Base-by-base conservation (phyloP, 306 rosid genomes). In the Pyrus pyrifolia region DNA sequence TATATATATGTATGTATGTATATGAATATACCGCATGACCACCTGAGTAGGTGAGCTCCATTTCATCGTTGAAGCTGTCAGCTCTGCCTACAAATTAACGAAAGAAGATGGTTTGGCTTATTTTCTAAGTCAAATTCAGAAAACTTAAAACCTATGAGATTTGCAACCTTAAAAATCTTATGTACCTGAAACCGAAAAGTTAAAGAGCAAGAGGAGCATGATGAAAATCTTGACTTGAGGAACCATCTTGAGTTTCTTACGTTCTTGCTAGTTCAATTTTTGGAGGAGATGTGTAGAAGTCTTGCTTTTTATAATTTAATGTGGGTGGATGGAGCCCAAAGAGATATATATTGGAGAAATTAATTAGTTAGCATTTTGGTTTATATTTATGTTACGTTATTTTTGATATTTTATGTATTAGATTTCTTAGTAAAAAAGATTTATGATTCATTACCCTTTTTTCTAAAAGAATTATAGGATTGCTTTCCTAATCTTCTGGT, bases 241-340 rank as follows among this genome's bases (percentile, higher is more conserved):
- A 79, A 80, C 45, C 83, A 83, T 79, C 40, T 45, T 18, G 22
- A 55, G 45, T 67, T 44, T 67, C 33, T 18, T 21, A 25, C 25
- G 45, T 73, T 80, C 53, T 22, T 2, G 23, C 57, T 42, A 46
- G 53, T 25, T 22, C 40, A 30, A 44, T 52, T 46, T 38, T 45
- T 44, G 75, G 66, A 72, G 19, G 72, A 67, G 52, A 68, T 72
- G 81, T 64, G 67, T n/a, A 59, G 6, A 63, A 62, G 70, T 46
- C 33, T 61, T 13, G 29, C 66, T 27, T 67, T 55, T 61, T 76
- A 68, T 72, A 72, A 80, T 83, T 52, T 72, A 73, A 64, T 46
- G 84, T 73, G 84, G 74, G 61, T 22, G 66, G 64, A 83, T 74
- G 80, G 76, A 78, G 85, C 81, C 83, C 78, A 75, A 78, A 74